Evolutionary conservation across 495 filamentous ascomycete genomes (phyloP).

Genomic region (Rostrohypoxylon terebratum): DNA sequence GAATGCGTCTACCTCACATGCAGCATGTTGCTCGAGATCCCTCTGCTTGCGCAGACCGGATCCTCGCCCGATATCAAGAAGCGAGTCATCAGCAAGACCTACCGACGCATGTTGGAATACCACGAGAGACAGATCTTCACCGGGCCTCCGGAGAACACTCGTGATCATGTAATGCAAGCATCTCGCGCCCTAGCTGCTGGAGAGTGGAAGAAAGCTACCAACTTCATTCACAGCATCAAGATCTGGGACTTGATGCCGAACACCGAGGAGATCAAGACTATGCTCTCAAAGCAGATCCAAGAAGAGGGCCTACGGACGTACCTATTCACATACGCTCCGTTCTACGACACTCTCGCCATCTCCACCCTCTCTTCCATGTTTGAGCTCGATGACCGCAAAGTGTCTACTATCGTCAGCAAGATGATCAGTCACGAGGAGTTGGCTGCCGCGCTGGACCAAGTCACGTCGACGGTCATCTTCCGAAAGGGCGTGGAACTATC

Average conservation of each 20-base stretch:
- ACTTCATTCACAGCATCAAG: conserved; percentile 96
- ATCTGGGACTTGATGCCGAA: conserved; percentile 98
- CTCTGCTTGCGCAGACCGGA: conserved; percentile 93
- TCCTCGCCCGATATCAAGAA: conserved; percentile 97
- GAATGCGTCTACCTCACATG: conserved; percentile 99
- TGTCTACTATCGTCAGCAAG: conserved; percentile 93
- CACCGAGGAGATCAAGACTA: conserved; percentile 89
- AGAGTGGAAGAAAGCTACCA: conserved; percentile 96
- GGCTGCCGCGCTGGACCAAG: conserved; percentile 94
- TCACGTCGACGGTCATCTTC: conserved; percentile 98
- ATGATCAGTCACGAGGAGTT: conserved; percentile 99
- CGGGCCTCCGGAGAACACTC: conserved; percentile 96
- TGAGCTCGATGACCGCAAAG: conserved; percentile 89
- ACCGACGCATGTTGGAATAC: conserved; percentile 98
- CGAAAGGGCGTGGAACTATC: conserved; percentile 98
- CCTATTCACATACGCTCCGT: conserved; percentile 99
- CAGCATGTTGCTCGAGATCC: conserved; percentile 98
- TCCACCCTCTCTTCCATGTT: conserved; percentile 91
- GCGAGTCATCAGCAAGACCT: conserved; percentile 98
- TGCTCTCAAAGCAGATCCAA: conserved; percentile 97
- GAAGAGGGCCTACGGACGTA: conserved; percentile 98
- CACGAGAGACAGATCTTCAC: conserved; percentile 99
- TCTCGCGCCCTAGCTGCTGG: conserved; percentile 95
- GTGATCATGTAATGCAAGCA: conserved; percentile 98
- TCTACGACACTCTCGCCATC: conserved; percentile 96